phyloP scores from a whole-genome alignment of 2,329 filamentous ascomycete species.

The Cucurbitaria berberidis region DNA sequence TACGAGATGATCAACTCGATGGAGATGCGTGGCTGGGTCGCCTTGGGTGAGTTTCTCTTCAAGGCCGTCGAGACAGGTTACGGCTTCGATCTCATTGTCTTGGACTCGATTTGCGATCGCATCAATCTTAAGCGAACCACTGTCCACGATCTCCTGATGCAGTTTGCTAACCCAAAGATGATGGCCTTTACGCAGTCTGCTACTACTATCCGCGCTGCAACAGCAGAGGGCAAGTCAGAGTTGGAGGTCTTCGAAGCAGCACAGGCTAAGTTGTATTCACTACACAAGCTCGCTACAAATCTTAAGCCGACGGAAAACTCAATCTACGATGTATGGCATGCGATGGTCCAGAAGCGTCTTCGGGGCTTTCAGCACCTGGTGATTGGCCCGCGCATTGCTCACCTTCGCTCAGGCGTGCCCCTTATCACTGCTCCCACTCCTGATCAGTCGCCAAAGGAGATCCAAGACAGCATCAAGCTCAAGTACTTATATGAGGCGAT shows the following conservation, averaged over 20 bases:
- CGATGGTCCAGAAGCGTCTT: slow-evolving; percentile 8
- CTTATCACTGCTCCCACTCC: slow-evolving; percentile 8
- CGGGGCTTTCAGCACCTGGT: slow-evolving; percentile 9
- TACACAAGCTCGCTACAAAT: slow-evolving; percentile 6
- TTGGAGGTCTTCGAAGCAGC: slow-evolving; percentile 13
- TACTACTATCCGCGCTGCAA: background rate
- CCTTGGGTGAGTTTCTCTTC: slow-evolving; percentile 18
- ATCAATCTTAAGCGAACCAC: slow-evolving; percentile 8
- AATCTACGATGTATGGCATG: slow-evolving; percentile 12
- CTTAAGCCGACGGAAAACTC: slow-evolving; percentile 14
- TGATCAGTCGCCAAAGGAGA: slow-evolving; percentile 6
- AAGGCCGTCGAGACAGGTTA: background rate
- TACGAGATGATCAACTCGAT: slow-evolving; percentile 16
- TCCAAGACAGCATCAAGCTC: slow-evolving; percentile 9
- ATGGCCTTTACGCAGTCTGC: slow-evolving; percentile 23
- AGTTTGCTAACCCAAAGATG: slow-evolving; percentile 19
- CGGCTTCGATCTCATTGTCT: slow-evolving; percentile 21
- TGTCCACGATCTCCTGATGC: slow-evolving; percentile 16
- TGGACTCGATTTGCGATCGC: slow-evolving; percentile 27
- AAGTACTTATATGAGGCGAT: slow-evolving; percentile 20
- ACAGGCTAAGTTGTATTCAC: slow-evolving; percentile 10
- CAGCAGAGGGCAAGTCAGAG: background rate
- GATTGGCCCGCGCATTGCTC: slow-evolving; percentile 11
- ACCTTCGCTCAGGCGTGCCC: slow-evolving; percentile 4
- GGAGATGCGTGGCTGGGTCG: slow-evolving; percentile 34